These are phyloP conservation scores for Tuber indicum DNA, from an alignment of 495 filamentous ascomycete species.

Conservation along the genomic window DNA sequence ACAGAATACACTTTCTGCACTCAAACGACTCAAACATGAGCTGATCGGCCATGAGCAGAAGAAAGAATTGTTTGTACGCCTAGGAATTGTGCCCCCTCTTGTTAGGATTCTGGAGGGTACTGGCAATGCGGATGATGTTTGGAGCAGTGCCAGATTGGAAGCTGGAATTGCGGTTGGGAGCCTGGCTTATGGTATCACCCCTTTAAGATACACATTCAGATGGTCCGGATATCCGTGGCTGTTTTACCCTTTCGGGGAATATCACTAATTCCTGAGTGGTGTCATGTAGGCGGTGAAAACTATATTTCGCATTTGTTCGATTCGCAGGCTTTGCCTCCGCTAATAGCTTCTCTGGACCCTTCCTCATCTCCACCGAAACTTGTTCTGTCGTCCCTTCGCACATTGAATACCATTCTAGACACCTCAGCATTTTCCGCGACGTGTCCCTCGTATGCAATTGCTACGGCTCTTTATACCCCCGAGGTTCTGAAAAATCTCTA, in stretches of 20 bases:
- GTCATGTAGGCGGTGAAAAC: constrained; percentile 62
- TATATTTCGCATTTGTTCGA: constrained; percentile 70
- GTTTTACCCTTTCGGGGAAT: constrained; percentile 6
- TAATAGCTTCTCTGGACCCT: constrained; percentile 63
- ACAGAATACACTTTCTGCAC: constrained; percentile 56
- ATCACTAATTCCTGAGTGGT: constrained; percentile 16
- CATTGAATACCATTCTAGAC: constrained; percentile 65
- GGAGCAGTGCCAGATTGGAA: constrained; percentile 64
- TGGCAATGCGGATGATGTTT: constrained; percentile 46
- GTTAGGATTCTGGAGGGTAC: constrained; percentile 53
- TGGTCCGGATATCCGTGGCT: constrained; percentile 3
- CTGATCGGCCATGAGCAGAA: constrained; percentile 79
- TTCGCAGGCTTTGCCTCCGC: constrained; percentile 56
- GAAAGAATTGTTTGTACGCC: constrained; percentile 67
- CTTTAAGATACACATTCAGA: constrained; percentile 10
- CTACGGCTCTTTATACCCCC: constrained; percentile 31
- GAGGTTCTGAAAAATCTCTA: constrained; percentile 45
- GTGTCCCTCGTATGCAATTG: constrained; percentile 27
- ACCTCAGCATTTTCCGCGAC: constrained; percentile 48
- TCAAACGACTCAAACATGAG: constrained; percentile 77
- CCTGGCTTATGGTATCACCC: constrained; percentile 65
- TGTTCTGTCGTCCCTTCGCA: constrained; percentile 64
- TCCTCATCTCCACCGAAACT: constrained; percentile 58
- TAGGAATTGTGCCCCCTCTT: constrained; percentile 63
- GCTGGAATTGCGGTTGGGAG: constrained; percentile 73